Evolutionary conservation across 306 rosid genomes (phyloP), one percentile per base, ranked within the genome.

Genomic region (Glycine soja): DNA sequence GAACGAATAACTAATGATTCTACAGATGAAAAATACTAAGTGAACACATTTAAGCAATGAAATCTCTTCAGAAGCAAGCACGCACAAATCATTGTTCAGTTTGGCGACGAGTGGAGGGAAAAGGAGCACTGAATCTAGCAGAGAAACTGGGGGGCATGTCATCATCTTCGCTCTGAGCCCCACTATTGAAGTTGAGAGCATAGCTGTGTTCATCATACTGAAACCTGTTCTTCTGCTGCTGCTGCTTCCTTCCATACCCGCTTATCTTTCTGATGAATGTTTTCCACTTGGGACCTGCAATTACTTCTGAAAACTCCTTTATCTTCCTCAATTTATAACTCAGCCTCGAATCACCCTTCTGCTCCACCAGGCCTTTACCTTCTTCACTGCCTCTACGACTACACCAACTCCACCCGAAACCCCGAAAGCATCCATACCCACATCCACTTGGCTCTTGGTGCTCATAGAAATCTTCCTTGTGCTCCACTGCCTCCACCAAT

Each of bases 221-320:
- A 76, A 89, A 89, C 78, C 82, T 82, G 10, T 75, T 78, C 86
- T 75, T 86, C 74, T 74, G 86, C 51, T 24, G 30, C 30, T 43
- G 45, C 54, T 74, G 86, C 68, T 79, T 83, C 76, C 74, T 85
- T 12, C 83, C 75, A 51, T 80, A 83, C 2, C 73, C 85, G 2
- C 91, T 85, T 5, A 89, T 51, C 69, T 86, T 93, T 76, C 97
- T 88, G 10, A 93, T 81, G 72, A 90, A 90, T 6, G 84, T 90
- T 88, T 90, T 90, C 97, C 97, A 91, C 80, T 84, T 90, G 0
- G 92, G 90, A 58, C 97, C 94, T 4, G 87, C 93, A 62, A 89
- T 13, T 74, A 89, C 86, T 74, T 89, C 91, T 8, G 93, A 84
- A 54, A 45, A 43, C 83, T 87, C 90, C 82, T 85, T 91, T 13